Conservation (phyloP, 495 filamentous ascomycete species). For the Tuber magnatum region DNA sequence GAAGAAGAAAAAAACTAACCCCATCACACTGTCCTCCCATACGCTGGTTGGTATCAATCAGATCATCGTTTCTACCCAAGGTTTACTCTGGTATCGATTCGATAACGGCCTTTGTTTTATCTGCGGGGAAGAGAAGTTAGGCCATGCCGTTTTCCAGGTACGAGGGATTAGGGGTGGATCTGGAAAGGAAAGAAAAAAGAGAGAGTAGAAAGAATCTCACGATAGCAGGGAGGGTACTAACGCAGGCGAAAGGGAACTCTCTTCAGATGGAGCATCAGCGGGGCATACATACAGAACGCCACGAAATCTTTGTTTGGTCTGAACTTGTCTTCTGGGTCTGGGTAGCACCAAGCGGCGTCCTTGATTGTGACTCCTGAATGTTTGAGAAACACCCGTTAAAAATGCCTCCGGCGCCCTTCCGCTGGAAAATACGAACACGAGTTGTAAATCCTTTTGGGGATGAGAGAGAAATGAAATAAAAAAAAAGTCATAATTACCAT, state of each 20-base stretch:
- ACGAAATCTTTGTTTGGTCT: slow-evolving; percentile 56
- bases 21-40: background rate
- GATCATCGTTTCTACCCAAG: background rate
- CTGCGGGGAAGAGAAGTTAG: slow-evolving; percentile 25
- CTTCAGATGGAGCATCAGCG: slow-evolving; percentile 40
- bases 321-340: slow-evolving; percentile 52
- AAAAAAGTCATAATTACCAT: slow-evolving; percentile 44
- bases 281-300: slow-evolving; percentile 57
- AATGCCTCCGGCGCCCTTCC: background rate
- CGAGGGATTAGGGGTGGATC: background rate
- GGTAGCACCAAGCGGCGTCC: slow-evolving; percentile 66
- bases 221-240: slow-evolving; percentile 38
- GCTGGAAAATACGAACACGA: background rate
- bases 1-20: background rate
- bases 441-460: background rate
- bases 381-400: background rate
- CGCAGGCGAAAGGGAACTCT: slow-evolving; percentile 41
- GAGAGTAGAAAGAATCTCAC: slow-evolving; percentile 10
- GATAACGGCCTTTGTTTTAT: slow-evolving; percentile 32
- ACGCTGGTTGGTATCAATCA: background rate
- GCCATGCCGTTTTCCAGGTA: slow-evolving; percentile 3
- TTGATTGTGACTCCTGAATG: slow-evolving; percentile 47
- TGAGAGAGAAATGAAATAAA: background rate
- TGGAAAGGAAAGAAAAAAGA: background rate
- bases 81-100: slow-evolving; percentile 35